Percentiles rank a stretch among this genome's conserved stretches.
phyloP scores from a whole-genome alignment of 495 filamentous ascomycete genomes.

The Corynascus novoguineensis region DNA sequence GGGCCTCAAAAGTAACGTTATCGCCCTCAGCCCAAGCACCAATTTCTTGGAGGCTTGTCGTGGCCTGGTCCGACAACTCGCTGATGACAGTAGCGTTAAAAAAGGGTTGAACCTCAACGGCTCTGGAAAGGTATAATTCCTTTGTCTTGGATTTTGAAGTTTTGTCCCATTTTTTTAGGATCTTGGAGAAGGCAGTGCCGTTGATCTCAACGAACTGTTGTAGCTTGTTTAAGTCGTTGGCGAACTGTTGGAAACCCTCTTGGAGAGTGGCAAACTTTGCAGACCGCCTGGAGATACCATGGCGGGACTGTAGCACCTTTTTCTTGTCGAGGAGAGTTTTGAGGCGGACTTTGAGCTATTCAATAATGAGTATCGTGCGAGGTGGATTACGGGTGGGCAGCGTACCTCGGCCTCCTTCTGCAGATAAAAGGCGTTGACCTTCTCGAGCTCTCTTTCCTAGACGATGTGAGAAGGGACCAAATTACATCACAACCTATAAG shows the following conservation, averaged over 20 bases:
- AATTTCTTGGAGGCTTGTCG: conserved; percentile 83
- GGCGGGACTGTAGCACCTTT: conserved; percentile 71
- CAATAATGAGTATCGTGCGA: neutral
- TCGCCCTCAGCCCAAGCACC: conserved; percentile 97
- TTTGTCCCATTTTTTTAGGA: conserved; percentile 99
- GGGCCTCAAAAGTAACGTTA: conserved; percentile 70
- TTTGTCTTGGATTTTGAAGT: conserved; percentile 98
- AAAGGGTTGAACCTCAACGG: conserved; percentile 95
- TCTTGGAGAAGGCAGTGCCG: conserved; percentile 95
- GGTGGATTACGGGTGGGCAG: conserved; percentile 3
- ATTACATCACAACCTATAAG: neutral
- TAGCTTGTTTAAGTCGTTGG: conserved; percentile 90
- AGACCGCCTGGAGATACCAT: conserved; percentile 71
- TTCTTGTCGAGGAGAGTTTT: conserved; percentile 94
- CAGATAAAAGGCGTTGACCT: conserved; percentile 95
- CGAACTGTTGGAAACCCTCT: conserved; percentile 95
- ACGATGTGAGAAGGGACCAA: conserved; percentile 18
- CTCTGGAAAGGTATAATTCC: conserved; percentile 89
- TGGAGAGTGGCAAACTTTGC: conserved; percentile 89
- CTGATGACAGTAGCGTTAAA: conserved; percentile 97
- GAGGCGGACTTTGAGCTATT: conserved; percentile 85
- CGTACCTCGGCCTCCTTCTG: conserved; percentile 96
- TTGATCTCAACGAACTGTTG: conserved; percentile 99
- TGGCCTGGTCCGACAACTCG: conserved; percentile 92
- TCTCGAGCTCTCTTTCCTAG: conserved; percentile 94